phyloP scores from a whole-genome alignment of 495 filamentous ascomycete species.

The Friedmanniomyces simplex region DNA sequence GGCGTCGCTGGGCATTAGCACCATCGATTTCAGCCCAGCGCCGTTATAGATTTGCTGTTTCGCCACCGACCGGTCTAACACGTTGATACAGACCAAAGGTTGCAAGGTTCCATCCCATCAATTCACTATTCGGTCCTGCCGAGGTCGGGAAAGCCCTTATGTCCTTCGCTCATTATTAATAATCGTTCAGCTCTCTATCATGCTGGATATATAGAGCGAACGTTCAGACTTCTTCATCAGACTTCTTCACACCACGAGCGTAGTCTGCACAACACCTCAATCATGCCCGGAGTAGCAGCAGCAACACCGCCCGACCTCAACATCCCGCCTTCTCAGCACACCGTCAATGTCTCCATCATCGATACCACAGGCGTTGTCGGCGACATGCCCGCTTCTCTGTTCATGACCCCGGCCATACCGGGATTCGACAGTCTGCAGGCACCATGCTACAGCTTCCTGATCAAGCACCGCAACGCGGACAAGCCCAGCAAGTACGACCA shows the following conservation, averaged over 20 bases:
- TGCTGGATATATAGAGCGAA: no score
- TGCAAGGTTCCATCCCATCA: no score
- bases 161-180: no score
- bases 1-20: no score
- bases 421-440: conserved; percentile 31
- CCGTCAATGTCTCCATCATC: conserved; percentile 46
- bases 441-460: conserved; percentile 42
- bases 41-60: no score
- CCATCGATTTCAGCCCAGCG: no score
- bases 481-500: conserved; percentile 29
- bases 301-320: conserved; percentile 31
- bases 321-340: conserved; percentile 38
- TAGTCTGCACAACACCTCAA: not conserved
- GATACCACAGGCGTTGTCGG: conserved; percentile 36
- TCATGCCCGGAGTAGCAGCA: not conserved
- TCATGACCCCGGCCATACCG: conserved; percentile 21
- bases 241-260: not conserved
- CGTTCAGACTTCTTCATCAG: not conserved
- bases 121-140: no score
- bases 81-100: no score
- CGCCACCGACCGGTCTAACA: no score
- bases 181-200: no score
- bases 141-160: no score
- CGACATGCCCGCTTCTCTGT: conserved; percentile 24
- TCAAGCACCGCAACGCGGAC: conserved; percentile 39